phyloP scores from a whole-genome alignment of 2,329 filamentous ascomycete species.

The Cytospora leucostoma region DNA sequence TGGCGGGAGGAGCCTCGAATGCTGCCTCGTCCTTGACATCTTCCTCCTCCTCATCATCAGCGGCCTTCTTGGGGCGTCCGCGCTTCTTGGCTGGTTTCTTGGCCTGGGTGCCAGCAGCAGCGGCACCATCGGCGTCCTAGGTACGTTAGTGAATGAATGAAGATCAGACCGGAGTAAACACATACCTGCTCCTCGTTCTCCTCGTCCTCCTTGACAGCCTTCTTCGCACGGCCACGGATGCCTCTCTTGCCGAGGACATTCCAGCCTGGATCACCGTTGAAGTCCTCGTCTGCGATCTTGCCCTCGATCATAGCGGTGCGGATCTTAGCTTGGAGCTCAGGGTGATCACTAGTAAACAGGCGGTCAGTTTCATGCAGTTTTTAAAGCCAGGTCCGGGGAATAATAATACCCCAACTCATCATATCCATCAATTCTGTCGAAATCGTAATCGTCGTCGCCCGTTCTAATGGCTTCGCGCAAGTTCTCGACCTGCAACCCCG shows the following conservation, averaged over 20 bases:
- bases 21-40: conserved; percentile 7
- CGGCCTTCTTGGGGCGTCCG: conserved; percentile 41
- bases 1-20: conserved; percentile 39
- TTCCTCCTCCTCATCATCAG: conserved; percentile 34
- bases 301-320: conserved; percentile 71
- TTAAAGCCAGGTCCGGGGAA: neutral
- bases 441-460: conserved; percentile 54
- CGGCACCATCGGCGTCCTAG: conserved; percentile 29
- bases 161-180: conserved; percentile 9
- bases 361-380: conserved; percentile 11
- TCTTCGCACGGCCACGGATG: conserved; percentile 53
- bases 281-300: conserved; percentile 82
- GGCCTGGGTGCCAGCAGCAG: conserved; percentile 34
- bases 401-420: conserved; percentile 65
- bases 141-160: conserved; percentile 5
- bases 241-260: conserved; percentile 69
- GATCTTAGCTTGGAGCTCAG: conserved; percentile 72
- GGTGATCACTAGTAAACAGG: conserved; percentile 42
- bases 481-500: conserved; percentile 70
- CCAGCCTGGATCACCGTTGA: conserved; percentile 77
- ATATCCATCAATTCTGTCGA: conserved; percentile 74
- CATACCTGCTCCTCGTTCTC: conserved; percentile 30
- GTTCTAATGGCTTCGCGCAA: conserved; percentile 58
- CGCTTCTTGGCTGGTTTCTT: conserved; percentile 40
- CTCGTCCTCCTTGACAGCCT: conserved; percentile 40